Base-by-base conservation (phyloP, 2,329 filamentous ascomycete species). In the Endoconidiophora laricicola region DNA sequence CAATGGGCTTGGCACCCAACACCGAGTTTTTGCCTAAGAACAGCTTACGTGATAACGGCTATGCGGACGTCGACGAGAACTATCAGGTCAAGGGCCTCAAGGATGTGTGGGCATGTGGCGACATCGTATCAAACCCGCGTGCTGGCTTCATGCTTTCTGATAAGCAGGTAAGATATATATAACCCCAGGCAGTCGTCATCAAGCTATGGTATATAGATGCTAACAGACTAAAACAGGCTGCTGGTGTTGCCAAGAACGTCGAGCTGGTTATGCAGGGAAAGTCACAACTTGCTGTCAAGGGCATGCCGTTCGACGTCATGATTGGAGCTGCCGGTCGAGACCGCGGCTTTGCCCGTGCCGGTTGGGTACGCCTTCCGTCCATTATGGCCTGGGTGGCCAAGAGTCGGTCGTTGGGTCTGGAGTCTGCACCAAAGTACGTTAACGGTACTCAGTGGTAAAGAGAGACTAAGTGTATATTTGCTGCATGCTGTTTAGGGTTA, bases 101-200 rank as follows among this genome's bases (percentile, higher is more conserved):
- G 14, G 60, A 66, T 47, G 65, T 74, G 22, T 77, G 73, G 73
- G 73, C 72, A 6, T 65, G 68, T 2, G 73, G 73, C 22, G 73
- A 77, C 50, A 60, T 74, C 40, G 68, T 75, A 22, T 69, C 66
- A 55, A 67, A 67, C 57, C 71, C 72, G 20, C 64, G 67, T 22
- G 69, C 74, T 4, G 74, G 74, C 1, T 79, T 78, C 57, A 71
- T 79, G 62, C 68, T 74, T 50, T 76, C 76, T 0, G 78, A 74
- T 52, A 72, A 73, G 55, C 73, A 76, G 59, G 67, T 68, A 51
- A 57, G 64, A 16, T 6, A 16, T 43, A 18, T 23, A 22, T 18
- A 12, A 48, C 6, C 9, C 23, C 6, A 5, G 18, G 43, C 16
- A 18, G 16, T 18, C 16, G 16, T 18, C 16, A 18, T 18, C 16